These are phyloP conservation scores for Phytophthora pinifolia DNA, from an alignment of 352 stramenopile genomes.

Conservation along the genomic window DNA sequence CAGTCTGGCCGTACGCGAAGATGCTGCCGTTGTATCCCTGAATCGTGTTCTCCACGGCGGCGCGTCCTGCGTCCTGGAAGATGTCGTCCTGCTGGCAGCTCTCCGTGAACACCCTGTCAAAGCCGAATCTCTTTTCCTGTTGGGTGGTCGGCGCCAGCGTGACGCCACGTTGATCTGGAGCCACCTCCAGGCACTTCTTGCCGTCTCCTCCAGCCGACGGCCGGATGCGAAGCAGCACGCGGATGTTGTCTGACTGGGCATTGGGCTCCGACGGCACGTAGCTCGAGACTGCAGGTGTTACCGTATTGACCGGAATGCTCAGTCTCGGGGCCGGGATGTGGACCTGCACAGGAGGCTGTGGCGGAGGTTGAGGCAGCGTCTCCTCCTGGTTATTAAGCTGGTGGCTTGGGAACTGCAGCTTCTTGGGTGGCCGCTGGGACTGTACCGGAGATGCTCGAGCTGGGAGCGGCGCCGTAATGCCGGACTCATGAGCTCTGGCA, in stretches of 20 bases:
- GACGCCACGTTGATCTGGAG: conserved; percentile 56
- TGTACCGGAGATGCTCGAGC: conserved; percentile 15
- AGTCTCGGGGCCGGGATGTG: background rate
- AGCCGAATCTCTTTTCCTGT: conserved; percentile 84
- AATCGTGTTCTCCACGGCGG: conserved; percentile 81
- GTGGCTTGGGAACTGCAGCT: conserved; percentile 21
- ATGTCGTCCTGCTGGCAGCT: conserved; percentile 76
- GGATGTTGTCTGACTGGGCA: conserved; percentile 60
- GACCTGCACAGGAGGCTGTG: background rate
- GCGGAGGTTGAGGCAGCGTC: background rate
- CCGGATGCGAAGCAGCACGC: conserved; percentile 68
- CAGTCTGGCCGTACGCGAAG: conserved; percentile 90
- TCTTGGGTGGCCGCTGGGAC: conserved; percentile 18
- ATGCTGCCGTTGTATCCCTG: conserved; percentile 89
- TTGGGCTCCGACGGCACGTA: conserved; percentile 8
- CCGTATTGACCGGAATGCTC: background rate
- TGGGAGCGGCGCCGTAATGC: background rate
- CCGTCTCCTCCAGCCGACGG: conserved; percentile 24
- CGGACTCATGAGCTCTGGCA: conserved; percentile 9
- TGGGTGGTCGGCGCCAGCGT: conserved; percentile 54
- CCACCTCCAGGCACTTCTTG: conserved; percentile 58
- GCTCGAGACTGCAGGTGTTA: conserved; percentile 1
- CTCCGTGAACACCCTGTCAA: conserved; percentile 80
- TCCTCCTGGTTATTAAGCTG: conserved; percentile 20
- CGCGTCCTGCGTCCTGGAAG: conserved; percentile 71